Percentiles rank a stretch among this genome's conserved stretches.
These are phyloP conservation scores for Pistacia integerrima DNA, from an alignment of 345 rosid species.

Conservation along the genomic window DNA sequence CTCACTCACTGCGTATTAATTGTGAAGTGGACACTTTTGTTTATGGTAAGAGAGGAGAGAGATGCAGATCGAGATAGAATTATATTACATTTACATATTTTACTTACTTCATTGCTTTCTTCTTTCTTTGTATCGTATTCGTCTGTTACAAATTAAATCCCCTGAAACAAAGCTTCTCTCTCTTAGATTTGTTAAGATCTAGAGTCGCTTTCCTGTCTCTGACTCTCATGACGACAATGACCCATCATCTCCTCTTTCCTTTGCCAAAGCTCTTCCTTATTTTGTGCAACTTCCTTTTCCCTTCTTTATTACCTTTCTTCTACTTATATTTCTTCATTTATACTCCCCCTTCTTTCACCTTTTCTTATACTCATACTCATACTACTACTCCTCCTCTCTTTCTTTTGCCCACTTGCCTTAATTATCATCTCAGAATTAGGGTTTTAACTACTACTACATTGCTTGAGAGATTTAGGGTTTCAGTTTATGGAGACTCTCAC, in stretches of 20 bases:
- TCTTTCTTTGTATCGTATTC: background rate
- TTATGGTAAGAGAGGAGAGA: too few relatives aligned
- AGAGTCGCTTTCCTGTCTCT: constrained; percentile 63
- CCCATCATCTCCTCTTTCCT: constrained; percentile 40
- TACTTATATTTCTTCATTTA: constrained; percentile 18
- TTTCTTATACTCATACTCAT: constrained; percentile 10
- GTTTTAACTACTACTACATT: background rate
- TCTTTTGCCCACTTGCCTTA: background rate
- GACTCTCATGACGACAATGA: constrained; percentile 65
- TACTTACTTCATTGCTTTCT: too few relatives aligned
- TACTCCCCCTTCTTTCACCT: constrained; percentile 18
- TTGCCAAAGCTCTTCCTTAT: constrained; percentile 12
- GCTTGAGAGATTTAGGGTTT: constrained; percentile 23
- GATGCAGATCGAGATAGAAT: too few relatives aligned
- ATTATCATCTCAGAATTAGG: constrained; percentile 23
- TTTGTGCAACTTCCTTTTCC: constrained; percentile 15
- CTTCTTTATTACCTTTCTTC: constrained; percentile 15
- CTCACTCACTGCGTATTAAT: too few relatives aligned
- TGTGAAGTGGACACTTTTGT: too few relatives aligned
- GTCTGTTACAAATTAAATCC: background rate
- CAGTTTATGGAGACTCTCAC: constrained; percentile 9
- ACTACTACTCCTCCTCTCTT: background rate
- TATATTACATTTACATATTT: too few relatives aligned
- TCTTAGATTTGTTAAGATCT: constrained; percentile 52
- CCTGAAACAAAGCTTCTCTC: background rate